These are phyloP conservation scores for Solanum chmielewskii DNA, from an alignment of 257 asterid species.

Conservation along the genomic window DNA sequence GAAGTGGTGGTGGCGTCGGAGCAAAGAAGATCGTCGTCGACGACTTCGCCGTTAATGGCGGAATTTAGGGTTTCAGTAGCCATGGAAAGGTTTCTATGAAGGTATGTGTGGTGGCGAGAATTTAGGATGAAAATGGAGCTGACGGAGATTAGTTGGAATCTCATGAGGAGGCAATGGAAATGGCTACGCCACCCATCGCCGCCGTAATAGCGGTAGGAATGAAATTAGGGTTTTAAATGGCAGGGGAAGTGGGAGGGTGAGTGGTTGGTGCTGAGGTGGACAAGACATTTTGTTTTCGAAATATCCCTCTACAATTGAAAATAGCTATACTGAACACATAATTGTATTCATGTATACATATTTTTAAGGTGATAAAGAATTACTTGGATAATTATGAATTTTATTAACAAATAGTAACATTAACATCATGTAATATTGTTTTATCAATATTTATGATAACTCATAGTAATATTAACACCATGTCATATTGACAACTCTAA, in stretches of 20 bases:
- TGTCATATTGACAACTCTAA: too few relatives aligned
- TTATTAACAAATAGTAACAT: too few relatives aligned
- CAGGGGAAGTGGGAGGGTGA: neutral
- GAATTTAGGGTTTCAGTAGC: slow-evolving; percentile 23
- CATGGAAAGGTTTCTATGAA: slow-evolving; percentile 26
- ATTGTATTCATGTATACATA: too few relatives aligned
- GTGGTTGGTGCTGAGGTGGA: neutral
- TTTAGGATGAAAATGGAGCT: neutral
- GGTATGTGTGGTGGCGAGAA: neutral
- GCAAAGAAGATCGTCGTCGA: slow-evolving; percentile 34
- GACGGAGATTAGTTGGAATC: slow-evolving; percentile 11
- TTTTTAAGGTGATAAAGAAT: too few relatives aligned
- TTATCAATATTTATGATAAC: too few relatives aligned
- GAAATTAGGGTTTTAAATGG: neutral
- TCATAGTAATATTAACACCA: too few relatives aligned
- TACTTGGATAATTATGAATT: too few relatives aligned
- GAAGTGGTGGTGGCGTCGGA: slow-evolving; percentile 9
- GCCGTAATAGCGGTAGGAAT: neutral
- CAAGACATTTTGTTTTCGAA: neutral
- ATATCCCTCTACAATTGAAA: neutral
- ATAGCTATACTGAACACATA: too few relatives aligned
- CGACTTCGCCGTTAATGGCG: slow-evolving; percentile 6
- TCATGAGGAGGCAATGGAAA: slow-evolving; percentile 24
- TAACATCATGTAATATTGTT: too few relatives aligned
- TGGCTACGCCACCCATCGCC: slow-evolving; percentile 19